These are phyloP conservation scores for Aristolochia californica DNA, from an alignment of 164 flowering plant species.

Conservation along the genomic window DNA sequence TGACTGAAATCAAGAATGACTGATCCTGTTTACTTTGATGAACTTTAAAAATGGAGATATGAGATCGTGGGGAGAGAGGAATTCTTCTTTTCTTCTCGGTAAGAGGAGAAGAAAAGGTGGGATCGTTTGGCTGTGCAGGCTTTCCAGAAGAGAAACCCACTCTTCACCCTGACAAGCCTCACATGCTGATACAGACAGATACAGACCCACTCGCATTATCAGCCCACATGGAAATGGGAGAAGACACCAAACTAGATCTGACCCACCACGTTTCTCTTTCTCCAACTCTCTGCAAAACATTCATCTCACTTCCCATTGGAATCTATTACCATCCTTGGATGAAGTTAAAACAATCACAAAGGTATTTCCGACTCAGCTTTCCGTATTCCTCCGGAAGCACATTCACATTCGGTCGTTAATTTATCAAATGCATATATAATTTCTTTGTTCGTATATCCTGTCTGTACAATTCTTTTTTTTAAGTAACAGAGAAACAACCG, in stretches of 20 bases:
- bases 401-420: too few relatives aligned
- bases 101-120: too few relatives aligned
- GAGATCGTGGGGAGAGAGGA: too few relatives aligned
- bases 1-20: too few relatives aligned
- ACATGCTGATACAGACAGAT: slow-evolving; percentile 1
- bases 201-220: slow-evolving; percentile 5
- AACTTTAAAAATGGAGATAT: too few relatives aligned
- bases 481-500: slow-evolving; percentile 8
- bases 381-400: too few relatives aligned
- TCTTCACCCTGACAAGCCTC: slow-evolving; percentile 2
- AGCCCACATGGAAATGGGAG: slow-evolving; percentile 5
- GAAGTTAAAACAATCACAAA: not conserved
- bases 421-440: too few relatives aligned
- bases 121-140: slow-evolving; percentile 1
- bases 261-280: not conserved
- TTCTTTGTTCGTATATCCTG: too few relatives aligned
- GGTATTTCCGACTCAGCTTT: too few relatives aligned
- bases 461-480: not conserved
- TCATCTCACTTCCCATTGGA: not conserved
- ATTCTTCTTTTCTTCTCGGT: too few relatives aligned
- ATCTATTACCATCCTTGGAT: not conserved
- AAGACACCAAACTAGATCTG: slow-evolving; percentile 5
- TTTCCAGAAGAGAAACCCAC: slow-evolving; percentile 7
- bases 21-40: too few relatives aligned
- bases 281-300: not conserved